These are phyloP conservation scores for Arthrocladium fulminans DNA, from an alignment of 2,329 filamentous ascomycete genomes.

Conservation along the genomic window DNA sequence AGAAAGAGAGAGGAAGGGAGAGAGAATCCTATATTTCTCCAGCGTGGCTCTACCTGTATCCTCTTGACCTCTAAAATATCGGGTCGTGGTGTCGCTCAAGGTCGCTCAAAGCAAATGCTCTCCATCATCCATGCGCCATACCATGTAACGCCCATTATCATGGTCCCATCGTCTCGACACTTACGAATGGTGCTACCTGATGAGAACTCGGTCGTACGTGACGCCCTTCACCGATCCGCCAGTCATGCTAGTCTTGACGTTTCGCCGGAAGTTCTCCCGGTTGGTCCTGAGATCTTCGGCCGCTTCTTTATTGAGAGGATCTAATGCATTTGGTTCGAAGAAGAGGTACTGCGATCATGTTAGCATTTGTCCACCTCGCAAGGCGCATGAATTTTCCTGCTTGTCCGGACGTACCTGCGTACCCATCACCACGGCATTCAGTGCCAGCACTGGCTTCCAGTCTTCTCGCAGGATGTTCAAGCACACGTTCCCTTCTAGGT, in stretches of 20 bases:
- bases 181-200: slow-evolving; percentile 24
- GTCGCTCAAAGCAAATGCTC: slow-evolving; percentile 2
- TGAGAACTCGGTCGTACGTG: slow-evolving; percentile 69
- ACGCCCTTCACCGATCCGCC: slow-evolving; percentile 67
- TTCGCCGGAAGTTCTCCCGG: slow-evolving; percentile 81
- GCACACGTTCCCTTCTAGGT: slow-evolving; percentile 94
- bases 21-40: too few species aligned
- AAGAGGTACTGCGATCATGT: slow-evolving; percentile 66
- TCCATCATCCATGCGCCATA: not conserved
- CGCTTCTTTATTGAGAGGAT: slow-evolving; percentile 97
- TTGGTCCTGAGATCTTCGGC: slow-evolving; percentile 83
- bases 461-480: slow-evolving; percentile 95
- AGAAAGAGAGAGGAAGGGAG: too few species aligned
- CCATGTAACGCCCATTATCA: not conserved
- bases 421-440: slow-evolving; percentile 94
- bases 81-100: slow-evolving; percentile 3
- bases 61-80: slow-evolving; percentile 1
- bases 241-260: slow-evolving; percentile 74
- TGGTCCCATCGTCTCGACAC: not conserved
- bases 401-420: slow-evolving; percentile 56
- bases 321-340: slow-evolving; percentile 91
- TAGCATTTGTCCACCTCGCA: slow-evolving; percentile 1
- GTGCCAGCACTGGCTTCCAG: slow-evolving; percentile 96
- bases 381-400: not conserved
- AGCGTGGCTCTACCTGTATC: slow-evolving; percentile 1